phyloP scores from a whole-genome alignment of 257 asterid genomes.

The Solanum habrochaites region DNA sequence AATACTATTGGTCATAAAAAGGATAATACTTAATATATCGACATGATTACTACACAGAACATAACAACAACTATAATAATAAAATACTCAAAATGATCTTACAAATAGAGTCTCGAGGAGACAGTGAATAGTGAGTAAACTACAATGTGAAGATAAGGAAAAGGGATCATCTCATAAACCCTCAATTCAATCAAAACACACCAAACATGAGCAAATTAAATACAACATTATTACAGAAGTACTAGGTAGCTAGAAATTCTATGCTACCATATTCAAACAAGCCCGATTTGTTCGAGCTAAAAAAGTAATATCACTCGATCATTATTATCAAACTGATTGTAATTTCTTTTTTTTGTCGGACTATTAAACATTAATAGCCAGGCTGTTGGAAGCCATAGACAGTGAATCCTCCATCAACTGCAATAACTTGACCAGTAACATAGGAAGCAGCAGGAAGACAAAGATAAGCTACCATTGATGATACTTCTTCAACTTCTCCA shows the following conservation, averaged over 20 bases:
- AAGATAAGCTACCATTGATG: conserved; percentile 68
- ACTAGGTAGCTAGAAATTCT: not conserved
- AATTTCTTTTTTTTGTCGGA: fast-evolving
- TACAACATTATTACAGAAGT: not conserved
- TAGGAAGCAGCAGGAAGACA: conserved; percentile 89
- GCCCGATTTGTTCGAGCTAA: not conserved
- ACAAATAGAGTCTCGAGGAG: too few species aligned
- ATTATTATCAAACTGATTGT: not conserved
- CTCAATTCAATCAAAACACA: too few species aligned
- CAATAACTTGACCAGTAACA: conserved; percentile 59
- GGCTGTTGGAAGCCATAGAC: conserved; percentile 38
- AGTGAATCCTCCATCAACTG: conserved; percentile 78
- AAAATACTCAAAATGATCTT: too few species aligned
- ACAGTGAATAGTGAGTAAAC: too few species aligned
- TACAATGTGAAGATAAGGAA: too few species aligned
- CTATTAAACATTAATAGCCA: not conserved
- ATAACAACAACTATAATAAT: too few species aligned
- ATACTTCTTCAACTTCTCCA: conserved; percentile 68
- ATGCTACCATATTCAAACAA: not conserved
- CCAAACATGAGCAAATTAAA: not conserved
- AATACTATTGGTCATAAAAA: too few species aligned
- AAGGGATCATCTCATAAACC: too few species aligned
- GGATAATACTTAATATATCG: too few species aligned
- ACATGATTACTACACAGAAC: not conserved
- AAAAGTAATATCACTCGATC: not conserved